Evolutionary conservation across 2,329 filamentous ascomycete species (phyloP).

Genomic region (Phialophora verrucosa): DNA sequence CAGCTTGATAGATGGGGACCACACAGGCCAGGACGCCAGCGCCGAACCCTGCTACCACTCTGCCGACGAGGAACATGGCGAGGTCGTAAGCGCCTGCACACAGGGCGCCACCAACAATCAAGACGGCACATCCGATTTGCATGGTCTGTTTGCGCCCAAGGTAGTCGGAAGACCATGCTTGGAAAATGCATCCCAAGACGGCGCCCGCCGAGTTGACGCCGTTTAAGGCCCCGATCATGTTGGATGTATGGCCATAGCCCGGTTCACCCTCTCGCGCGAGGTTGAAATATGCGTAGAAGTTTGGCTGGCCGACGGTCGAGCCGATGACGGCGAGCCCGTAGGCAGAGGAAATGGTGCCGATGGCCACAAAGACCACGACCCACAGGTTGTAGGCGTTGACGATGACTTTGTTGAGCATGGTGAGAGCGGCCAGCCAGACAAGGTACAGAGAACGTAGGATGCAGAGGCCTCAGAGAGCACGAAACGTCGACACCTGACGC

Average conservation of each 20-base stretch:
- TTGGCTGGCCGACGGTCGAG: constrained; percentile 54
- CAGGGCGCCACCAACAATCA: constrained; percentile 45
- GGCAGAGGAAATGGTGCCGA: constrained; percentile 45
- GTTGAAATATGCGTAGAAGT: constrained; percentile 52
- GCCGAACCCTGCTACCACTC: constrained; percentile 51
- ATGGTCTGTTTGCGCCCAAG: constrained; percentile 51
- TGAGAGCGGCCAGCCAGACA: no score
- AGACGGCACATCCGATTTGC: constrained; percentile 37
- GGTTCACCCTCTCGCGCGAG: constrained; percentile 47
- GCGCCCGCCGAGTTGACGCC: constrained; percentile 53
- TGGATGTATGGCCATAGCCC: constrained; percentile 50
- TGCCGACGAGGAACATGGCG: constrained; percentile 34
- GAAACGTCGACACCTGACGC: no score
- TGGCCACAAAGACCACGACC: constrained; percentile 45
- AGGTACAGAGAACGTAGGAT: no score
- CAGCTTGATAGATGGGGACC: constrained; percentile 35
- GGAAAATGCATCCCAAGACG: constrained; percentile 46
- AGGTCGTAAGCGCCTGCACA: constrained; percentile 49
- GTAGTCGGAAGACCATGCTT: constrained; percentile 47
- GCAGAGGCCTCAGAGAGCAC: no score
- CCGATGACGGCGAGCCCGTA: constrained; percentile 48
- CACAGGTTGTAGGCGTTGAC: constrained; percentile 44
- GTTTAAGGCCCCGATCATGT: constrained; percentile 53
- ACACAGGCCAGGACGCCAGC: constrained; percentile 52
- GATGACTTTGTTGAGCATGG: constrained; percentile 32